Evolutionary conservation across 305 asterid species (phyloP).

Genomic region (Fraxinus angustifolia): DNA sequence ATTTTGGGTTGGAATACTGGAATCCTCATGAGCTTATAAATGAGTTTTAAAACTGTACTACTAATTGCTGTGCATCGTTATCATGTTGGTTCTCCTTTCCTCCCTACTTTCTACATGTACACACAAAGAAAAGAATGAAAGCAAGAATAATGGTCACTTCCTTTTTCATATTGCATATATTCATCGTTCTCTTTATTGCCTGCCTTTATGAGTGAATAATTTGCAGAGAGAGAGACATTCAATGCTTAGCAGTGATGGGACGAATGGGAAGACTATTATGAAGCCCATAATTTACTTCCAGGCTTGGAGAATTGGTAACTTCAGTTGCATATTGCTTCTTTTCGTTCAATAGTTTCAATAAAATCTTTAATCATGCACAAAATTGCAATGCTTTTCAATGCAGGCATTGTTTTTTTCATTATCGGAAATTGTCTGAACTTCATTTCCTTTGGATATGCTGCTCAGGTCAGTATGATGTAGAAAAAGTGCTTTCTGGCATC

Average conservation of each 20-base stretch:
- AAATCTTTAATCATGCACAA: background rate
- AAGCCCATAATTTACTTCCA: slow-evolving; percentile 85
- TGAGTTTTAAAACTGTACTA: background rate
- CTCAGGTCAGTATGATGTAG: slow-evolving; percentile 63
- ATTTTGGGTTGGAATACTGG: background rate
- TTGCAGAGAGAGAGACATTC: slow-evolving; percentile 74
- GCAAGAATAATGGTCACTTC: background rate
- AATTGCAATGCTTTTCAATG: slow-evolving; percentile 24
- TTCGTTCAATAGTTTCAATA: slow-evolving; percentile 3
- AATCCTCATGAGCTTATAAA: slow-evolving; percentile 14
- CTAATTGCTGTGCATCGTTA: slow-evolving; percentile 5
- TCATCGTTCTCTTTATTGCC: slow-evolving; percentile 18
- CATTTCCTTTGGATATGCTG: slow-evolving; percentile 94
- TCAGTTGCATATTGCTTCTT: slow-evolving; percentile 20
- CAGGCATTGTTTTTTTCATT: slow-evolving; percentile 78
- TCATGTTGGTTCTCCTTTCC: slow-evolving; percentile 10
- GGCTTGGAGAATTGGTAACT: slow-evolving; percentile 87
- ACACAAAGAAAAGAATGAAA: slow-evolving; percentile 9
- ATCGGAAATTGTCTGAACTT: slow-evolving; percentile 91
- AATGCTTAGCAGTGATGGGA: slow-evolving; percentile 48
- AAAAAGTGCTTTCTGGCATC: slow-evolving; percentile 13
- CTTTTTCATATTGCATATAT: slow-evolving; percentile 16
- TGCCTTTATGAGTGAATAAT: slow-evolving; percentile 20
- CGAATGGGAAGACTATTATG: slow-evolving; percentile 48
- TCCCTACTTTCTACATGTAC: slow-evolving; percentile 1